Percentiles rank a stretch among this genome's conserved stretches.
These are phyloP conservation scores for Suaeda aralocaspica DNA, from an alignment of 148 eudicot species.

Conservation along the genomic window DNA sequence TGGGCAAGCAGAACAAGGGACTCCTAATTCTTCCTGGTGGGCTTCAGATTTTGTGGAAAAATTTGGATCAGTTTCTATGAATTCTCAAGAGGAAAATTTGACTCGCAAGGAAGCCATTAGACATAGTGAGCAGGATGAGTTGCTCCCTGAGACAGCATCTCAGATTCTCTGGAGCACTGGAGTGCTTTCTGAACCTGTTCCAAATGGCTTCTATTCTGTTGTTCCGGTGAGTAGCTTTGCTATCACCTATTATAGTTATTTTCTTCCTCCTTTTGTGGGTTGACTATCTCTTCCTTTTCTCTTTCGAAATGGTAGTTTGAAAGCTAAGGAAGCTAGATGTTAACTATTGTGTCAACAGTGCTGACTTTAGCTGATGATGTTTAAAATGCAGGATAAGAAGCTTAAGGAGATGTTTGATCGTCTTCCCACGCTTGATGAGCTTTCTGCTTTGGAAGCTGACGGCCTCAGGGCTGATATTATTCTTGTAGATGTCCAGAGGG, in stretches of 20 bases:
- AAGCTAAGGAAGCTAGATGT: not conserved
- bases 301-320: not conserved
- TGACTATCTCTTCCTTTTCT: not conserved
- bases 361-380: constrained; percentile 13
- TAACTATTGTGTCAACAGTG: constrained; percentile 4
- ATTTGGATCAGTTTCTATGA: constrained; percentile 79
- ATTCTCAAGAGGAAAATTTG: constrained; percentile 46
- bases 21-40: constrained; percentile 68
- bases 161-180: constrained; percentile 88
- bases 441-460: constrained; percentile 63
- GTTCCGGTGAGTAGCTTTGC: constrained; percentile 55
- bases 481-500: constrained; percentile 81
- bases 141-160: constrained; percentile 53
- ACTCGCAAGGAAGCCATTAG: constrained; percentile 39
- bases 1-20: constrained; percentile 59
- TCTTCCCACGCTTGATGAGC: constrained; percentile 85
- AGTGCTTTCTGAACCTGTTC: constrained; percentile 76
- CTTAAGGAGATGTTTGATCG: constrained; percentile 68
- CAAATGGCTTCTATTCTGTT: constrained; percentile 91
- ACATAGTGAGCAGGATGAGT: constrained; percentile 41
- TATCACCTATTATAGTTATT: not conserved
- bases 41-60: constrained; percentile 64
- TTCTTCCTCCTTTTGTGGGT: not conserved
- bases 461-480: constrained; percentile 75
- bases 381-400: constrained; percentile 64